Conservation (phyloP, 2,329 filamentous ascomycete species). For the Orbilia ellipsospora region DNA sequence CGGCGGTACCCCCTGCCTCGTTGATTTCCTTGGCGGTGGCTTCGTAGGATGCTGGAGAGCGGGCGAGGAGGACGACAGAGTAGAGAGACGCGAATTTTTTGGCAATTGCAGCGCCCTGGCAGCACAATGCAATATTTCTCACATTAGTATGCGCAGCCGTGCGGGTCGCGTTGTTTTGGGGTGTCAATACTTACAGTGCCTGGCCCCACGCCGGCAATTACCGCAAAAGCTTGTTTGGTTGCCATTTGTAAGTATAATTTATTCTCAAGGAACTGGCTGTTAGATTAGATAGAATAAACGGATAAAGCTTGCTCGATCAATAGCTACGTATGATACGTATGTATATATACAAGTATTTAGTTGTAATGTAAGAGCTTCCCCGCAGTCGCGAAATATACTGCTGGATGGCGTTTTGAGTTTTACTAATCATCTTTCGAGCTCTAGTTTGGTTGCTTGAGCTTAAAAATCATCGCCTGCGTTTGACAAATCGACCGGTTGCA, state of each 20-base stretch:
- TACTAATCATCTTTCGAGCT: background rate
- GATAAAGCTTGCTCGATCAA: too few relatives aligned
- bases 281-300: too few relatives aligned
- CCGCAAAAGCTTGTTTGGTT: conserved; percentile 63
- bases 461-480: conserved; percentile 22
- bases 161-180: background rate
- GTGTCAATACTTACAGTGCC: conserved; percentile 66
- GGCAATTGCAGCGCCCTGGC: conserved; percentile 65
- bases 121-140: too few relatives aligned
- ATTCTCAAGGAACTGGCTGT: too few relatives aligned
- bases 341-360: too few relatives aligned
- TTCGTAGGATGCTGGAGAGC: conserved; percentile 73
- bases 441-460: conserved; percentile 9
- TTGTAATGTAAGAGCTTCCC: background rate
- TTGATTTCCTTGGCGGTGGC: conserved; percentile 77
- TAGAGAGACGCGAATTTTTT: conserved; percentile 73
- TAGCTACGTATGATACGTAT: too few relatives aligned
- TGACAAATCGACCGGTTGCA: conserved; percentile 42
- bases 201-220: conserved; percentile 78
- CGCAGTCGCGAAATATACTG: conserved; percentile 14
- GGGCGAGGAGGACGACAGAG: conserved; percentile 79
- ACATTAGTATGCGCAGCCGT: background rate
- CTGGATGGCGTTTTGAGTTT: conserved; percentile 28
- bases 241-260: conserved; percentile 51
- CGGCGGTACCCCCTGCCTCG: conserved; percentile 72